Evolutionary conservation across 768 basidiomycete species (phyloP), one percentile per base, ranked within the genome.

Genomic region (Rubroboletus pulcherrimus): DNA sequence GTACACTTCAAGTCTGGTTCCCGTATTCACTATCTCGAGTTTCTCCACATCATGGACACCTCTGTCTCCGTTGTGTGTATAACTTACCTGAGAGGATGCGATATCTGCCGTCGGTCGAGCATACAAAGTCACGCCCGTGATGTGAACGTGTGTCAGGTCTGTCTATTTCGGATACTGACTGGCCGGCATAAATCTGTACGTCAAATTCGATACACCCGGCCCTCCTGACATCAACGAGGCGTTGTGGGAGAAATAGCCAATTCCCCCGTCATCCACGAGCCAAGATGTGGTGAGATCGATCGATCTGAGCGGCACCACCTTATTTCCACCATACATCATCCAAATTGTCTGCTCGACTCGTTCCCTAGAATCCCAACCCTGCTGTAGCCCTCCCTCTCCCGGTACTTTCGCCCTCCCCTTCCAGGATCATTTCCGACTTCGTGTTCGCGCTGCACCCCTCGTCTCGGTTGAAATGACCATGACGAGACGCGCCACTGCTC

Each of bases 211-310:
- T 33, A 43, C 21, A 30, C 39, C 19, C 9, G 3, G 38, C 46
- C 56, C 59, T 61, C 51, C 56, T 45, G 55, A 14, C 47, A 51
- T 50, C 51, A 66, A 55, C 48, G 66, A 62, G 66, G 66, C 48
- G 5, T 41, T 54, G 52, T 43, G 54, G 49, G 52, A 44, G 53
- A 41, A 15, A 42, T 46, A 29, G 11, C 10, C 26, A 43, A 19
- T 37, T 41, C 26, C 48, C 30, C 26, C 42, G 31, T 52, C 11
- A 41, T 31, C 44, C 51, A 33, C 42, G 3, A 47, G 43, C 26
- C 50, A 54, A 5, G 53, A 41, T 47, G 55, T 35, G 44, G 53
- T 48, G 19, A 38, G 53, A 62, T 58, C 44, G 55, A 59, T 57
- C 54, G 35, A 58, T 53, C 49, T 38, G 39, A 45, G 40, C 42